Evolutionary conservation across 352 stramenopile genomes (phyloP).

Genomic region (Globisporangium takayamanum): DNA sequence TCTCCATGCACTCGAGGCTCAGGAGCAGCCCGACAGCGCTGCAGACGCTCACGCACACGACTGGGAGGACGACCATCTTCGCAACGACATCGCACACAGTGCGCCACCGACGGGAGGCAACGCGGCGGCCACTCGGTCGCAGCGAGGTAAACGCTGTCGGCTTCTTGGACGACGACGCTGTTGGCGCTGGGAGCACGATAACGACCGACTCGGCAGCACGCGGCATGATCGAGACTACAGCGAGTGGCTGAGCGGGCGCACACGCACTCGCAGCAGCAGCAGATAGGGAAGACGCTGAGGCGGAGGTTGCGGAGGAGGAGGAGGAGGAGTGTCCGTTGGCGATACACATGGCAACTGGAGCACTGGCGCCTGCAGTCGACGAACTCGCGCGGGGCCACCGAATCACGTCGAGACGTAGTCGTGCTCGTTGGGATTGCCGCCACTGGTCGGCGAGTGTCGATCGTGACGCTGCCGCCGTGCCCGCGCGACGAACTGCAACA

Average conservation of each 20-base stretch:
- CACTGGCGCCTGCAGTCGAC: not conserved
- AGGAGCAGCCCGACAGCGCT: constrained; percentile 42
- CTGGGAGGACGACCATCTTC: constrained; percentile 52
- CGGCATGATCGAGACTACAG: constrained; percentile 9
- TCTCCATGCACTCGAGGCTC: constrained; percentile 56
- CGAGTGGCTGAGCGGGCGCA: not conserved
- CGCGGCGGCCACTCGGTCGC: no score
- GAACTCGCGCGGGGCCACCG: not conserved
- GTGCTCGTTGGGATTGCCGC: not conserved
- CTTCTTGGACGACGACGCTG: no score
- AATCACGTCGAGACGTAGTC: not conserved
- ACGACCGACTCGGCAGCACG: constrained; percentile 1
- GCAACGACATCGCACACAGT: constrained; percentile 29
- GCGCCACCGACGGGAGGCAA: constrained; percentile 7
- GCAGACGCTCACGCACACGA: constrained; percentile 61
- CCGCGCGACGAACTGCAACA: not conserved
- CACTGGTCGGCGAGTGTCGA: not conserved
- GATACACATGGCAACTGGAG: not conserved
- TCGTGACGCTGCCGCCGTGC: constrained; percentile 7
- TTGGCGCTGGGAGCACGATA: not conserved
- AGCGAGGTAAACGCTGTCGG: no score
- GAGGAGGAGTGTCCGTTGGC: not conserved
- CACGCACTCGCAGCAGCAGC: not conserved
- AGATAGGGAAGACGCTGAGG: not conserved
- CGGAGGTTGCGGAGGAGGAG: not conserved